Evolutionary conservation across 164 flowering plant species (phyloP).

Genomic region (Piper betle): DNA sequence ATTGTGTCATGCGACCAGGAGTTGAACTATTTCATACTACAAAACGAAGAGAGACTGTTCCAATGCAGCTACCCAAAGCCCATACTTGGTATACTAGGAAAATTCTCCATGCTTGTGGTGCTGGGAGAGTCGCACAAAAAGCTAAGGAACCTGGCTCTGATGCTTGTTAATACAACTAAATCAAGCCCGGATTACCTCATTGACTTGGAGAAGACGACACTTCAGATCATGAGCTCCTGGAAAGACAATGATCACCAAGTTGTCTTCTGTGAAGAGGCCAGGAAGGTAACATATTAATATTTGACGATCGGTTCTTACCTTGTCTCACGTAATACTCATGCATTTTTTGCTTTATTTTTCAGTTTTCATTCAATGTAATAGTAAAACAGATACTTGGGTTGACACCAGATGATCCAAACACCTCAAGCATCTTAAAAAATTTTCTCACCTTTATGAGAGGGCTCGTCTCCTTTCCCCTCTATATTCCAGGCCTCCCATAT

Average conservation of each 20-base stretch:
- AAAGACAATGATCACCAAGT: slow-evolving; percentile 18
- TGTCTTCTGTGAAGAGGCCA: slow-evolving; percentile 39
- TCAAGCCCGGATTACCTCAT: slow-evolving; percentile 28
- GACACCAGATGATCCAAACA: slow-evolving; percentile 45
- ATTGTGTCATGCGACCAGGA: slow-evolving; percentile 72
- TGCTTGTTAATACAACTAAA: slow-evolving; percentile 26
- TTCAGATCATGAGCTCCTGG: slow-evolving; percentile 44
- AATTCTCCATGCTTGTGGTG: slow-evolving; percentile 35
- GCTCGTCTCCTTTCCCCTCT: slow-evolving; percentile 48
- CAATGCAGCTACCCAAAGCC: slow-evolving; percentile 55
- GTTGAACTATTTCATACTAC: slow-evolving; percentile 57
- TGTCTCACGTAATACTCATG: not conserved
- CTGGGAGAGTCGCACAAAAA: slow-evolving; percentile 56
- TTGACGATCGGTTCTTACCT: too few species aligned
- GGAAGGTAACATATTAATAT: slow-evolving; percentile 20
- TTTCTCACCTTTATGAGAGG: slow-evolving; percentile 60
- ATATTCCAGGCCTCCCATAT: slow-evolving; percentile 47
- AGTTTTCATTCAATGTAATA: slow-evolving; percentile 56
- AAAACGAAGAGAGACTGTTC: slow-evolving; percentile 70
- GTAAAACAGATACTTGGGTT: slow-evolving; percentile 47
- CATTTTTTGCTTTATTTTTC: slow-evolving; percentile 6
- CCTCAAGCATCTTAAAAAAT: slow-evolving; percentile 37
- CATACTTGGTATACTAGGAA: slow-evolving; percentile 55
- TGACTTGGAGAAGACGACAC: slow-evolving; percentile 28
- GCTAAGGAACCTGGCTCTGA: slow-evolving; percentile 30